phyloP scores from a whole-genome alignment of 2,329 filamentous ascomycete species.

The Dactylellina parvicollis region DNA sequence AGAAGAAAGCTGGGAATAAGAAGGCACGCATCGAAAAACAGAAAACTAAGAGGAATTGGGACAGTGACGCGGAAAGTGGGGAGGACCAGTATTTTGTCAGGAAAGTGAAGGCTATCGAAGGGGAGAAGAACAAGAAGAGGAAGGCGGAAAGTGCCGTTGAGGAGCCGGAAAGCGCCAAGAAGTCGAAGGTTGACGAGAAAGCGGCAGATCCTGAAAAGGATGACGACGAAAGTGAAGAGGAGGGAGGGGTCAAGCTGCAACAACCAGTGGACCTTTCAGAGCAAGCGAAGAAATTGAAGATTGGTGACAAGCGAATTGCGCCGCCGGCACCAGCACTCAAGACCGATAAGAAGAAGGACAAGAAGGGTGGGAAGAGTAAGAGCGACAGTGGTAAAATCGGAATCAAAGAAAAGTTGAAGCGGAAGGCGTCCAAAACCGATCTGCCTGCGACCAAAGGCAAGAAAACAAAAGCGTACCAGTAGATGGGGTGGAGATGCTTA shows the following conservation, averaged over 20 bases:
- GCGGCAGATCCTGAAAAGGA: conserved; percentile 41
- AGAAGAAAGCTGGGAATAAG: conserved; percentile 63
- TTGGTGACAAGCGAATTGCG: conserved; percentile 47
- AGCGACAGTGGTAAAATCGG: conserved; percentile 19
- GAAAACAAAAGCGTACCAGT: conserved; percentile 45
- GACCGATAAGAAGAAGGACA: conserved; percentile 33
- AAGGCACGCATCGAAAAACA: conserved; percentile 56
- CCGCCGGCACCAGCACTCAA: conserved; percentile 41
- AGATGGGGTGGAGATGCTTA: neutral
- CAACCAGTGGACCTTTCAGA: conserved; percentile 44
- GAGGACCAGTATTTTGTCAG: conserved; percentile 45
- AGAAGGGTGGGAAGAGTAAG: conserved; percentile 3
- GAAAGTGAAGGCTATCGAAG: conserved; percentile 17
- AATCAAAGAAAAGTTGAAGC: conserved; percentile 45
- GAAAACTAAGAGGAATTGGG: conserved; percentile 51
- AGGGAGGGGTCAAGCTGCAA: conserved; percentile 38
- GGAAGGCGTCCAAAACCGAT: conserved; percentile 45
- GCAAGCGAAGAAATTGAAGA: conserved; percentile 55
- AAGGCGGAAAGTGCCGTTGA: conserved; percentile 48
- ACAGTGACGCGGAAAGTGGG: conserved; percentile 43
- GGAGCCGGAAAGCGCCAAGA: conserved; percentile 53
- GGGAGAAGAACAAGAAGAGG: conserved; percentile 49
- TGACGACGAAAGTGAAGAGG: conserved; percentile 22
- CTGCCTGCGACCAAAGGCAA: conserved; percentile 25
- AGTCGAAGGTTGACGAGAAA: conserved; percentile 52